Percentiles rank a stretch among this genome's conserved stretches.
These are phyloP conservation scores for Globisporangium canariense DNA, from an alignment of 352 stramenopile species.

Conservation along the genomic window DNA sequence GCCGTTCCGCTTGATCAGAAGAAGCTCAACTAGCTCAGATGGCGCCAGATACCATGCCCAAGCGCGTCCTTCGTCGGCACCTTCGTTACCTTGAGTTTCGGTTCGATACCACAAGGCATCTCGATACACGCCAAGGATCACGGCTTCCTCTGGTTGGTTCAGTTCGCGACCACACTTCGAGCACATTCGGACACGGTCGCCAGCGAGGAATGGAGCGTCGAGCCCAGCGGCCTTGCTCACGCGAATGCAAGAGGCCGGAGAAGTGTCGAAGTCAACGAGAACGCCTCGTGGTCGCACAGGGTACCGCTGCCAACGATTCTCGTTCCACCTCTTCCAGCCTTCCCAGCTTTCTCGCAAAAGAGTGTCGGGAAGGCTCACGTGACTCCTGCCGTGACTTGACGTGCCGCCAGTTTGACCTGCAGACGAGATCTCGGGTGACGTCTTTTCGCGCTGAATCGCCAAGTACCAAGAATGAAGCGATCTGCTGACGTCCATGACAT, in stretches of 20 bases:
- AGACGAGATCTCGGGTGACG: conserved; percentile 10
- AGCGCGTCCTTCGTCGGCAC: conserved; percentile 87
- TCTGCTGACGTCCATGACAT: conserved; percentile 89
- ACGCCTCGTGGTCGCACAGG: conserved; percentile 81
- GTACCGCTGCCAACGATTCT: conserved; percentile 81
- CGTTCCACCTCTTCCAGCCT: conserved; percentile 84
- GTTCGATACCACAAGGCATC: conserved; percentile 94
- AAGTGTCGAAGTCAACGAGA: conserved; percentile 94
- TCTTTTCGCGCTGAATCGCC: conserved; percentile 36
- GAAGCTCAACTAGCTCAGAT: conserved; percentile 85
- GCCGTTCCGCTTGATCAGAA: conserved; percentile 73
- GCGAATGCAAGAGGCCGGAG: conserved; percentile 81
- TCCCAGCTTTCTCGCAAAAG: conserved; percentile 73
- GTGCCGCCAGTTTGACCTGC: conserved; percentile 4
- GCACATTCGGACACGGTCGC: conserved; percentile 93
- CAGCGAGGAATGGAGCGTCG: conserved; percentile 87
- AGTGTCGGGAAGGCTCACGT: conserved; percentile 47
- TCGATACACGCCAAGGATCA: conserved; percentile 93
- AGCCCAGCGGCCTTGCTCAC: conserved; percentile 89
- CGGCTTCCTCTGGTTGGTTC: conserved; percentile 95
- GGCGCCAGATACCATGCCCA: conserved; percentile 96
- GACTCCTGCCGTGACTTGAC: neutral
- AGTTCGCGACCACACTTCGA: conserved; percentile 93
- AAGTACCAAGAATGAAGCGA: conserved; percentile 83
- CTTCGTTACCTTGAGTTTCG: conserved; percentile 96